These are phyloP conservation scores for Cryptococcus jaspeensis DNA, from an alignment of 1,284 basidiomycete genomes.

Conservation along the genomic window DNA sequence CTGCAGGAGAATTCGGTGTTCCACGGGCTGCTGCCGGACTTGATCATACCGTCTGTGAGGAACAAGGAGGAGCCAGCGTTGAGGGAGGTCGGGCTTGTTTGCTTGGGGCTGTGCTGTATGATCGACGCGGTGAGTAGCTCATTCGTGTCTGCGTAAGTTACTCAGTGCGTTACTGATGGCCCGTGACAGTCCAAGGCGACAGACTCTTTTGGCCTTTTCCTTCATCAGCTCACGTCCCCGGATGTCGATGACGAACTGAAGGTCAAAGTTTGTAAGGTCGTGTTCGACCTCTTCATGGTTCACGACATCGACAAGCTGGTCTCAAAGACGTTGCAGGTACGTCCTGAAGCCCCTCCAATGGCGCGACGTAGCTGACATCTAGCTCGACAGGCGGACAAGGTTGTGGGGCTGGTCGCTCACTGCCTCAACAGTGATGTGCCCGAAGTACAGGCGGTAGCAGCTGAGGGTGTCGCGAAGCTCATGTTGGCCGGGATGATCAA, in stretches of 20 bases:
- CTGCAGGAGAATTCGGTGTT: conserved; percentile 93
- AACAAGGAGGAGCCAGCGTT: conserved; percentile 74
- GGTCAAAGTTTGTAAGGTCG: conserved; percentile 75
- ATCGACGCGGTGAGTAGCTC: conserved; percentile 64
- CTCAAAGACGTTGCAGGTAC: conserved; percentile 40
- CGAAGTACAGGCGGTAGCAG: conserved; percentile 75
- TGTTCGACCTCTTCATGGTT: conserved; percentile 89
- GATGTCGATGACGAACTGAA: conserved; percentile 66
- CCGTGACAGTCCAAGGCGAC: conserved; percentile 73
- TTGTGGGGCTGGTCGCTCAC: conserved; percentile 73
- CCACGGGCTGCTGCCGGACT: conserved; percentile 82
- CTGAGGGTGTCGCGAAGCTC: conserved; percentile 84
- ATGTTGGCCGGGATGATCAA: conserved; percentile 79
- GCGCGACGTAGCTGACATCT: neutral
- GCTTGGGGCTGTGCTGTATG: conserved; percentile 84
- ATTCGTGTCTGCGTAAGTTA: neutral
- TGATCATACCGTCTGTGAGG: conserved; percentile 87
- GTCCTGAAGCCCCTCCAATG: neutral
- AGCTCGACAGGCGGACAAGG: conserved; percentile 60
- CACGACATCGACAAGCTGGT: conserved; percentile 65
- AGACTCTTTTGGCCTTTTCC: conserved; percentile 83
- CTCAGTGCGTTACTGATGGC: conserved; percentile 3
- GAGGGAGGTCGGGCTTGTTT: conserved; percentile 81
- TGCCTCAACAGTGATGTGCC: conserved; percentile 71
- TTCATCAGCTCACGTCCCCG: conserved; percentile 76